Evolutionary conservation across 2,329 filamentous ascomycete species (phyloP).

Genomic region (Trichoderma oligosporum): DNA sequence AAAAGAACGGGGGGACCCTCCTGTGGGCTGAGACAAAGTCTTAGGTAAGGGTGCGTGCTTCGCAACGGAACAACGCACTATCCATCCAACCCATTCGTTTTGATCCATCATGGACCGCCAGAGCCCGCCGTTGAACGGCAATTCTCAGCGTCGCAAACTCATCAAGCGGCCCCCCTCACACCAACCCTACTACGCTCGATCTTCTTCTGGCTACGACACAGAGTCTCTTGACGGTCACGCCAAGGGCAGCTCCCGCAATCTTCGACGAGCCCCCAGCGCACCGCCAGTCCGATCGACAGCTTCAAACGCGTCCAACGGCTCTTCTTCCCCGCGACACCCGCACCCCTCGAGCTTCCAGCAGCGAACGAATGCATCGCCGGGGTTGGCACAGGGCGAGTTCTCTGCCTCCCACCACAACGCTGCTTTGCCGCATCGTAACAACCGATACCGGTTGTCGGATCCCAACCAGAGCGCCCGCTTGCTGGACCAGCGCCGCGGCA

Average conservation of each 20-base stretch:
- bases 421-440: slow-evolving; percentile 27
- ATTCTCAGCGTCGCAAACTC: slow-evolving; percentile 56
- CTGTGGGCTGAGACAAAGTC: slow-evolving; percentile 25
- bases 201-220: slow-evolving; percentile 50
- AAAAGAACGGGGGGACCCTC: slow-evolving; percentile 8
- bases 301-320: slow-evolving; percentile 47
- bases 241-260: slow-evolving; percentile 53
- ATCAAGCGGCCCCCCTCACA: slow-evolving; percentile 58
- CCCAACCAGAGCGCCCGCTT: slow-evolving; percentile 26
- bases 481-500: slow-evolving; percentile 21
- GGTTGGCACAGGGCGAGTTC: slow-evolving; percentile 43
- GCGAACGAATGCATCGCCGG: slow-evolving; percentile 43
- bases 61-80: neutral
- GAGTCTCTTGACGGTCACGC: slow-evolving; percentile 55
- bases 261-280: slow-evolving; percentile 59
- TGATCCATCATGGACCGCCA: slow-evolving; percentile 47
- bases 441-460: slow-evolving; percentile 28
- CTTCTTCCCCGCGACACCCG: slow-evolving; percentile 22
- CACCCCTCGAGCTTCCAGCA: slow-evolving; percentile 21
- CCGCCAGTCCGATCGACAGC: slow-evolving; percentile 47
- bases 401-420: slow-evolving; percentile 26
- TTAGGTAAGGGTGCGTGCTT: slow-evolving; percentile 26
- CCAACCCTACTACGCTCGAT: slow-evolving; percentile 45
- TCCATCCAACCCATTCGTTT: slow-evolving; percentile 5
- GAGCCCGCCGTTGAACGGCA: slow-evolving; percentile 43